A percentile compares a stretch with the other conserved stretches of the same genome.
phyloP scores from a whole-genome alignment of 176 grass and related monocot species.

The Oropetium thomaeum region DNA sequence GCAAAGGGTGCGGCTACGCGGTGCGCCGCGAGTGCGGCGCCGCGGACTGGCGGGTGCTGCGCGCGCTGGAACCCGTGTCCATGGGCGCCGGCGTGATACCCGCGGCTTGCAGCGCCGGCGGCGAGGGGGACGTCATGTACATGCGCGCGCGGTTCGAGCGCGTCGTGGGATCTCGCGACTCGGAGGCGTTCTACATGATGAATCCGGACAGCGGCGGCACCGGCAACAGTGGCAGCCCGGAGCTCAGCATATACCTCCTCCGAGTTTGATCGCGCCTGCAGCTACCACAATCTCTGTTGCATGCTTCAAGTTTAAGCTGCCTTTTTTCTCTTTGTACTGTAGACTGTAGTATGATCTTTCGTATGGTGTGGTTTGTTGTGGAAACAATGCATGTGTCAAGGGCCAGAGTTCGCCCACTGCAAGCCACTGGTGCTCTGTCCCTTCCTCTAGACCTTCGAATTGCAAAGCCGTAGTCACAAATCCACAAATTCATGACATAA shows the following conservation, averaged over 20 bases:
- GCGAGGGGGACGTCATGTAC: conserved; percentile 89
- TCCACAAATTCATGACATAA: no score
- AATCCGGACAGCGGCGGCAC: conserved; percentile 53
- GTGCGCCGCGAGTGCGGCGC: conserved; percentile 58
- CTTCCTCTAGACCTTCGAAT: no score
- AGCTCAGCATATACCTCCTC: conserved; percentile 92
- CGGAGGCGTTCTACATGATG: conserved; percentile 99
- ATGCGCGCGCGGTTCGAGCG: conserved; percentile 95
- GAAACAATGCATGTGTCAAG: no score
- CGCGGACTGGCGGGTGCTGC: conserved; percentile 69
- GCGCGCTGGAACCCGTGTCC: conserved; percentile 72
- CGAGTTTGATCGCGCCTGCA: conserved; percentile 61
- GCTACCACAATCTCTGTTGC: neutral
- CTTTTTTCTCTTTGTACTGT: neutral
- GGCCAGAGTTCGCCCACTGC: no score
- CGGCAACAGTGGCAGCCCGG: conserved; percentile 56
- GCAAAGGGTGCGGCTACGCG: conserved; percentile 69
- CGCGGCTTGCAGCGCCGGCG: conserved; percentile 48
- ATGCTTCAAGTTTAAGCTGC: conserved; percentile 26
- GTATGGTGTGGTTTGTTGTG: no score
- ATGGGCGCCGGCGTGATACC: conserved; percentile 88
- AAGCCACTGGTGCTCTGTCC: no score
- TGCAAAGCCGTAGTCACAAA: no score
- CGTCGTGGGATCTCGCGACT: conserved; percentile 84
- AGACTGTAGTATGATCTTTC: neutral